A percentile compares a stretch with the other conserved stretches of the same genome.
phyloP scores from a whole-genome alignment of 768 basidiomycete genomes.

The Mycena olivaceomarginata region DNA sequence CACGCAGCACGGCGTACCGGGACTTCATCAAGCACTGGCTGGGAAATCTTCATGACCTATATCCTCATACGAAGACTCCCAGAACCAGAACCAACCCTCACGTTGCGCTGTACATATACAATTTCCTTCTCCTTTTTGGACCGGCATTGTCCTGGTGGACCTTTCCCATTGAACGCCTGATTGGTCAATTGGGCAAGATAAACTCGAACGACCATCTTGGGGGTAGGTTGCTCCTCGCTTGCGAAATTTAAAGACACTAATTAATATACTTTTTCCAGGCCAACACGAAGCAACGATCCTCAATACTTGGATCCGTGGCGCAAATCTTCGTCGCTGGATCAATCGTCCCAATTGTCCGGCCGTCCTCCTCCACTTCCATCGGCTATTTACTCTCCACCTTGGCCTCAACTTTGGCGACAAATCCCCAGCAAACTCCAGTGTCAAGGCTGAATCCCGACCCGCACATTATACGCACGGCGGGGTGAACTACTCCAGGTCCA shows the following conservation, averaged over 20 bases:
- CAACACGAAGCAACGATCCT: no score
- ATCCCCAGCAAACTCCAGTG: no score
- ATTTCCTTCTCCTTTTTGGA: conserved; percentile 57
- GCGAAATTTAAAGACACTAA: not conserved
- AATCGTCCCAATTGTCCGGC: conserved; percentile 42
- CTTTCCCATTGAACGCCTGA: conserved; percentile 45
- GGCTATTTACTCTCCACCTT: conserved; percentile 8
- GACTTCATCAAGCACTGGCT: no score
- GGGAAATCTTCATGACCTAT: conserved; percentile 42
- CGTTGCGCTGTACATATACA: conserved; percentile 52
- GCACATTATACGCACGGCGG: no score
- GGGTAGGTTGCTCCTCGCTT: conserved; percentile 23
- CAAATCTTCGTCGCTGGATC: conserved; percentile 40
- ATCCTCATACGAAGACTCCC: conserved; percentile 46
- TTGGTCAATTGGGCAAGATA: conserved; percentile 57
- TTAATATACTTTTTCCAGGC: no score
- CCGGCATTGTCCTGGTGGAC: conserved; percentile 21
- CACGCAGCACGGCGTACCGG: not conserved
- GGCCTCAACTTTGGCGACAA: no score
- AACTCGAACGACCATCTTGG: conserved; percentile 55
- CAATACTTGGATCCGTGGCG: no score
- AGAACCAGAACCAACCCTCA: conserved; percentile 30
- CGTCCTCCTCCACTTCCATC: conserved; percentile 19
- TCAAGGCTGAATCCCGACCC: no score
- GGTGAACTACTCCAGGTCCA: no score